Evolutionary conservation across 441 rosid genomes (phyloP).

Genomic region (Kokia cookei): DNA sequence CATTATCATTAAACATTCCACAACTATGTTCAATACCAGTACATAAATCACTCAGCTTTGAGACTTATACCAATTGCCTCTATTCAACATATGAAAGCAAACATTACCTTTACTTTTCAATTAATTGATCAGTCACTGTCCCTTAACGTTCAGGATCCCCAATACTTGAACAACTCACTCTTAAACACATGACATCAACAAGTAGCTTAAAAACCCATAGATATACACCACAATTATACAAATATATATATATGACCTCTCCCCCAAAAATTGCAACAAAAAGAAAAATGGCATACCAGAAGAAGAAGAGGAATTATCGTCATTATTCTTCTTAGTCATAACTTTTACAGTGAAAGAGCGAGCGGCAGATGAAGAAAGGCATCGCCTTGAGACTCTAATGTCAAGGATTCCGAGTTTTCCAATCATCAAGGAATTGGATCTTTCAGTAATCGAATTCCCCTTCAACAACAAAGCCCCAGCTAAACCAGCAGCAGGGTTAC

Average conservation of each 20-base stretch:
- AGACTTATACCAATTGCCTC: neutral
- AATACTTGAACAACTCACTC: neutral
- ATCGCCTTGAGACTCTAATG: slow-evolving; percentile 36
- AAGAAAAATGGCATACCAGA: slow-evolving; percentile 20
- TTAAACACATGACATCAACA: neutral
- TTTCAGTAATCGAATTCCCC: slow-evolving; percentile 28
- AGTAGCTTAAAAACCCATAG: neutral
- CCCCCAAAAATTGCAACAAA: neutral
- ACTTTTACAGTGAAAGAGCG: slow-evolving; percentile 45
- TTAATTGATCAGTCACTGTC: neutral
- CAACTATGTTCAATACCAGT: neutral
- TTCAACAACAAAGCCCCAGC: slow-evolving; percentile 23
- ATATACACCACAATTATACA: neutral
- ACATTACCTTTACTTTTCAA: neutral
- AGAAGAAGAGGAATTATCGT: slow-evolving; percentile 35
- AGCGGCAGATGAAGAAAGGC: slow-evolving; percentile 20
- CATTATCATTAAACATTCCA: neutral
- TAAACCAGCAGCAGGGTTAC: neutral
- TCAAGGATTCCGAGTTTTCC: slow-evolving; percentile 33
- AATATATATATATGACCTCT: neutral
- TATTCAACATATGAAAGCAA: neutral
- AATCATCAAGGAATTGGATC: slow-evolving; percentile 22
- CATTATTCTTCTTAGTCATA: slow-evolving; percentile 61
- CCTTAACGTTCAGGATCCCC: neutral
- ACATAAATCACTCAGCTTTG: neutral